Evolutionary conservation across 345 rosid genomes (phyloP).

Genomic region (Cardiospermum halicacabum): DNA sequence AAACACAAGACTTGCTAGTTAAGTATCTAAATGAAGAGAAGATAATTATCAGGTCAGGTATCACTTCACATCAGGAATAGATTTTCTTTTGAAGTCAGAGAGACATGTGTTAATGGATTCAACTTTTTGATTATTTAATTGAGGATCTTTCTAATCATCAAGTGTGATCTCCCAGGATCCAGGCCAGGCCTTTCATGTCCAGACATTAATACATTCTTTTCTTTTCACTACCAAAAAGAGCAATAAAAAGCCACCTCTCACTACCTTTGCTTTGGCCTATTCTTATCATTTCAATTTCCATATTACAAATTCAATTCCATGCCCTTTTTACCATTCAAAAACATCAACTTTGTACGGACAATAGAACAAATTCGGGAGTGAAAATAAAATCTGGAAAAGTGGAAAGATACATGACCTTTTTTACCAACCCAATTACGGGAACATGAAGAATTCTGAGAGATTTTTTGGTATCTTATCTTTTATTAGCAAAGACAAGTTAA

Average conservation of each 20-base stretch:
- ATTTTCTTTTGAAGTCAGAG: neutral
- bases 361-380: neutral
- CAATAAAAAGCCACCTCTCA: constrained; percentile 8
- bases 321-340: neutral
- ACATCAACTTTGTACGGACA: neutral
- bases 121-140: neutral
- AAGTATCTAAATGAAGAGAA: neutral
- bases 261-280: constrained; percentile 20
- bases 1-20: neutral
- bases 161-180: constrained; percentile 25
- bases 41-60: too few species aligned
- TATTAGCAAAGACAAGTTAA: neutral
- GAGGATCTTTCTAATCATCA: neutral
- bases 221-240: neutral
- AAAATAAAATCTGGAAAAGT: neutral
- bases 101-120: neutral
- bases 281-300: constrained; percentile 12
- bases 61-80: neutral
- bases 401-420: neutral
- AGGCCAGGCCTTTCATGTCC: constrained; percentile 28
- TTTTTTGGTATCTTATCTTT: neutral
- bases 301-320: neutral
- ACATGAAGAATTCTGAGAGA: constrained; percentile 7
- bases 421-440: constrained; percentile 12
- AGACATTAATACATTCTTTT: neutral